phyloP scores from a whole-genome alignment of 2,329 filamentous ascomycete species.

The Neofusicoccum parvum region DNA sequence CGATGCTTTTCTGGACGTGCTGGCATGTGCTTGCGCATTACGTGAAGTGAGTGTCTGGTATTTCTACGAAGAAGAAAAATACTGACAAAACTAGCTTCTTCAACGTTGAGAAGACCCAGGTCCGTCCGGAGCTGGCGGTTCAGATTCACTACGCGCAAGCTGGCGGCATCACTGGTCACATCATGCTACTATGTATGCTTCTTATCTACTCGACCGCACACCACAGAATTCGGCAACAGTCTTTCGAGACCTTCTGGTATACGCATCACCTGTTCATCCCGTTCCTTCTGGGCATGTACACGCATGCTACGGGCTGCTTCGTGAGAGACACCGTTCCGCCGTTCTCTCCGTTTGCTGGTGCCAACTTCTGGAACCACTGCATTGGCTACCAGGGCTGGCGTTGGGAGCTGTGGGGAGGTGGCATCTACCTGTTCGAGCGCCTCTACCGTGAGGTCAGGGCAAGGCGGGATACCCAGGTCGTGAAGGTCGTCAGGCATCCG shows the following conservation, averaged over 20 bases:
- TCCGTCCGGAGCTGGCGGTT: slow-evolving; percentile 77
- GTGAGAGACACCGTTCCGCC: slow-evolving; percentile 76
- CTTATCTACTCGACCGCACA: slow-evolving; percentile 97
- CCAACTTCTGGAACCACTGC: slow-evolving; percentile 86
- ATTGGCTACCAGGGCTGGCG: slow-evolving; percentile 95
- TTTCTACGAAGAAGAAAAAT: neutral
- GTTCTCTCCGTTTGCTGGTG: slow-evolving; percentile 81
- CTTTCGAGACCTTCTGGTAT: slow-evolving; percentile 99
- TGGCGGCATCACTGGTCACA: slow-evolving; percentile 90
- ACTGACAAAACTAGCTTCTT: slow-evolving; percentile 71
- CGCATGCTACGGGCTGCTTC: slow-evolving; percentile 94
- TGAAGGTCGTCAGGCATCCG: slow-evolving; percentile 91
- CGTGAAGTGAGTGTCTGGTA: slow-evolving; percentile 71
- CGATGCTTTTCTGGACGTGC: slow-evolving; percentile 78
- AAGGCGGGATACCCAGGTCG: slow-evolving; percentile 82
- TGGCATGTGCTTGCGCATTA: slow-evolving; percentile 83
- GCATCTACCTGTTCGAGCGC: slow-evolving; percentile 82
- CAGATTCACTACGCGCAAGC: slow-evolving; percentile 90
- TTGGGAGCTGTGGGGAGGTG: slow-evolving; percentile 89
- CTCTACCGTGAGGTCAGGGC: slow-evolving; percentile 89
- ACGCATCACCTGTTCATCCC: slow-evolving; percentile 98
- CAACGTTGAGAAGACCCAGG: slow-evolving; percentile 85
- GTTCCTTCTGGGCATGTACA: slow-evolving; percentile 91
- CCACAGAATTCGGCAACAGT: slow-evolving; percentile 90
- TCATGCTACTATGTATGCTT: slow-evolving; percentile 99